Evolutionary conservation across 2,329 filamentous ascomycete genomes (phyloP), one percentile per base, ranked within the genome.

Genomic region (Trichoderma hamatum): DNA sequence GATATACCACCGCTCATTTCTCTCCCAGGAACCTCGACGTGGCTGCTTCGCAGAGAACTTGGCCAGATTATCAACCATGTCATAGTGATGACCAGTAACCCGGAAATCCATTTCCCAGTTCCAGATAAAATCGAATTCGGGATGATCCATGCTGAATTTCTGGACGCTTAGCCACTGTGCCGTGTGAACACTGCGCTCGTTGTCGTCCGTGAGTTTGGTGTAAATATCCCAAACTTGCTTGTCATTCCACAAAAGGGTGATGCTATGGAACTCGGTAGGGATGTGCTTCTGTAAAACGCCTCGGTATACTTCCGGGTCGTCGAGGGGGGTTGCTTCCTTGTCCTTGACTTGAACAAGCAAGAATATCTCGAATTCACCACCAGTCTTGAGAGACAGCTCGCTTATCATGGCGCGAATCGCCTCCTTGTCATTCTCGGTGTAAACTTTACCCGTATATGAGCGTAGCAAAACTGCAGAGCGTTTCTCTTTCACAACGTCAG

Each of bases 51-150:
- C 86, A 30, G 87, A 86, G 80, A 92, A 93, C 1, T 84, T 79
- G 26, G 81, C 80, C 9, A 93, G 79, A 71, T 89, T 89, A 73
- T 90, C 86, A 54, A 93, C 86, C 72, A 95, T 87, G 73, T 95
- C 90, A 78, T 95, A 94, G 80, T 94, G 90, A 72, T 96, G 92
- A 10, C 92, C 92, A 0, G 89, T 93, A 75, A 91, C 91, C 59
- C 93, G 86, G 36, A 90, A 89, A 75, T 96, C 92, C 80, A 93
- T 92, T 76, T 96, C 93, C 92, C 92, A 94, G 77, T 95, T 94
- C 92, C 92, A 96, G 73, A 93, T 85, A 74, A 87, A 93, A 73
- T 94, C 91, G 72, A 92, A 96, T 74, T 95, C 89, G 0, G 91
- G 91, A 74, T 93, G 90, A 61, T 91, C 90, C 74, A 91, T 85